These are phyloP conservation scores for Globisporangium rhizosaccharum DNA, from an alignment of 352 stramenopile species.

Conservation along the genomic window DNA sequence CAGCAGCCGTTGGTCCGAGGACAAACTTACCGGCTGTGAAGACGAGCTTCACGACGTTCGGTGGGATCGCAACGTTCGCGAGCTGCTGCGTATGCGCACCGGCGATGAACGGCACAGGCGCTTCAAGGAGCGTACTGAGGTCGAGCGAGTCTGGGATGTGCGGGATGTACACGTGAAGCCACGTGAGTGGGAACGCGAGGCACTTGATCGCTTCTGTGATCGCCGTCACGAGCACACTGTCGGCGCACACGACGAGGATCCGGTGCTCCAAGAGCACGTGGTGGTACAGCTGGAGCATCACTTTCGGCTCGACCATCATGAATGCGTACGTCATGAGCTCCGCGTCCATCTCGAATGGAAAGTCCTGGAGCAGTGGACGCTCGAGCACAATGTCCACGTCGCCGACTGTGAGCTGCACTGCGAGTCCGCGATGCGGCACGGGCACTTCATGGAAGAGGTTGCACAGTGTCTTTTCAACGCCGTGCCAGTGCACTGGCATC, in stretches of 20 bases:
- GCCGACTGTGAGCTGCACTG: slow-evolving; percentile 28
- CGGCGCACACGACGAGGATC: slow-evolving; percentile 35
- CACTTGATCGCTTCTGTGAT: slow-evolving; percentile 40
- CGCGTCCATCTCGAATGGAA: slow-evolving; percentile 43
- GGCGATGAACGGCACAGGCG: slow-evolving; percentile 45
- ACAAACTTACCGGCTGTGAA: slow-evolving; percentile 24
- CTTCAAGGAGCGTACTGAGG: slow-evolving; percentile 43
- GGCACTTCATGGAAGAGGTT: slow-evolving; percentile 55
- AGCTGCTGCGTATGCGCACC: slow-evolving; percentile 34
- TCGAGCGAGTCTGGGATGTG: slow-evolving; percentile 45
- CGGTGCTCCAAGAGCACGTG: slow-evolving; percentile 48
- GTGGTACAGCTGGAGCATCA: slow-evolving; percentile 31
- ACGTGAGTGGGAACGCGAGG: slow-evolving; percentile 40
- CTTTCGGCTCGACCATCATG: slow-evolving; percentile 31
- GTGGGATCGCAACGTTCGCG: slow-evolving; percentile 21
- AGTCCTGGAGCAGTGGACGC: slow-evolving; percentile 25
- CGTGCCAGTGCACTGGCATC: slow-evolving; percentile 1
- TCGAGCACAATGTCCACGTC: slow-evolving; percentile 32
- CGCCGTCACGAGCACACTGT: slow-evolving; percentile 36
- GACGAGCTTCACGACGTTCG: slow-evolving; percentile 38
- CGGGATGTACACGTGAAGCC: slow-evolving; percentile 51
- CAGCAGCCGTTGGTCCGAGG: slow-evolving; percentile 3
- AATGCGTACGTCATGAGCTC: slow-evolving; percentile 48
- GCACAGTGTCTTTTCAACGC: slow-evolving; percentile 33
- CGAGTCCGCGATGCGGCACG: slow-evolving; percentile 26